These are phyloP conservation scores for Pecoramyces ruminantium DNA, from an alignment of 192 early-diverging fungal genomes.

Conservation along the genomic window DNA sequence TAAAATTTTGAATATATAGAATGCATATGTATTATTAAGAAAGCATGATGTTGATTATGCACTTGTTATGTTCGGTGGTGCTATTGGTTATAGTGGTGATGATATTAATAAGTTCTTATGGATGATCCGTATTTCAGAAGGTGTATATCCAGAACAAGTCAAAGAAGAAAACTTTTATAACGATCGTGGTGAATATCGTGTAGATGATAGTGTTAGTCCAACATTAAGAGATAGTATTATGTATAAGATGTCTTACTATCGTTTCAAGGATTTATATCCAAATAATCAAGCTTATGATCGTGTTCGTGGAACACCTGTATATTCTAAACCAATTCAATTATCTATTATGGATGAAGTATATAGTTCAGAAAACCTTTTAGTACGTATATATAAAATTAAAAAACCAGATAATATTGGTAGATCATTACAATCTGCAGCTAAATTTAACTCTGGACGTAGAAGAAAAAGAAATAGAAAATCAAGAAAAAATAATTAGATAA, in stretches of 20 bases:
- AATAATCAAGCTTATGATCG: conserved; percentile 43
- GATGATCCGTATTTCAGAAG: conserved; percentile 99
- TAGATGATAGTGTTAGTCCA: conserved; percentile 72
- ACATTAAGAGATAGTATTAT: conserved; percentile 85
- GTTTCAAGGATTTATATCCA: conserved; percentile 74
- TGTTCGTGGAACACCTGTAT: conserved; percentile 62
- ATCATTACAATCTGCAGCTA: neutral
- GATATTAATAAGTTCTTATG: conserved; percentile 99
- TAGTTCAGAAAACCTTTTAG: conserved; percentile 92
- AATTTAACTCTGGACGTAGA: neutral
- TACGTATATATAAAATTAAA: conserved; percentile 97
- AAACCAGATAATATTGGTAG: conserved; percentile 76
- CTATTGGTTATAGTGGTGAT: conserved; percentile 96
- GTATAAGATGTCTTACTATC: conserved; percentile 97
- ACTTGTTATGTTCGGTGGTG: conserved; percentile 88
- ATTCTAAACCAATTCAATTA: conserved; percentile 59
- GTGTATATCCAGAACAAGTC: conserved; percentile 90
- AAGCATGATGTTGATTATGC: conserved; percentile 94
- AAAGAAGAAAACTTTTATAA: conserved; percentile 82
- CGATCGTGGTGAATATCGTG: conserved; percentile 70
- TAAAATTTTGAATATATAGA: neutral
- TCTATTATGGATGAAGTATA: conserved; percentile 83
- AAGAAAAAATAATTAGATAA: neutral
- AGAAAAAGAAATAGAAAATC: neutral
- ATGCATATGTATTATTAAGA: conserved; percentile 73